These are phyloP conservation scores for Euryodendron excelsum DNA, from an alignment of 148 eudicot species.

Conservation along the genomic window DNA sequence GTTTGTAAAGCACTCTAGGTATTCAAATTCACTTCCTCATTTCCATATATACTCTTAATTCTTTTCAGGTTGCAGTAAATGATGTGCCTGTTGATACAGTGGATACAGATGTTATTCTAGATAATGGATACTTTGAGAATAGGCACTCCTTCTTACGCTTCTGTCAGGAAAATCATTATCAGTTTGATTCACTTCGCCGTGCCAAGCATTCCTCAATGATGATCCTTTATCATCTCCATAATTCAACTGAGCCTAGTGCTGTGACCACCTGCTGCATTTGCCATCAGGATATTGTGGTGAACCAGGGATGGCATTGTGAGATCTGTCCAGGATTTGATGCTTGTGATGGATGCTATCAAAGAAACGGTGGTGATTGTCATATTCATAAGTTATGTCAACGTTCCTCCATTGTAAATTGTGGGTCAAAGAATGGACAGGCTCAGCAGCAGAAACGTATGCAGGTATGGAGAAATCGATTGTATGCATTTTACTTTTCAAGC, in stretches of 20 bases:
- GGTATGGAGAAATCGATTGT: slow-evolving; percentile 16
- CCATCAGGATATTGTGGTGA: slow-evolving; percentile 33
- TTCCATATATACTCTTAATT: neutral
- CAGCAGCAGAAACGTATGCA: slow-evolving; percentile 9
- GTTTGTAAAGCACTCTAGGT: neutral
- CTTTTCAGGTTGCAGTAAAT: slow-evolving; percentile 46
- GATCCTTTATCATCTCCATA: slow-evolving; percentile 76
- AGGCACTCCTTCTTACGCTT: slow-evolving; percentile 66
- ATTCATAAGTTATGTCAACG: slow-evolving; percentile 32
- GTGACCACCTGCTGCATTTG: slow-evolving; percentile 43
- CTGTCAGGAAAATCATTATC: slow-evolving; percentile 72
- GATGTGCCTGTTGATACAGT: slow-evolving; percentile 59
- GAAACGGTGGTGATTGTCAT: slow-evolving; percentile 40
- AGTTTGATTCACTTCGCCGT: slow-evolving; percentile 76
- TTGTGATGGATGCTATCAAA: slow-evolving; percentile 51
- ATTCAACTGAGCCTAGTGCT: slow-evolving; percentile 25
- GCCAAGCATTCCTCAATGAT: slow-evolving; percentile 93
- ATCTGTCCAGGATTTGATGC: slow-evolving; percentile 48
- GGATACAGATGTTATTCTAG: slow-evolving; percentile 58
- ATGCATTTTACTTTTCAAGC: neutral
- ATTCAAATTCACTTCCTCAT: neutral
- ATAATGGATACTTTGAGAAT: slow-evolving; percentile 54
- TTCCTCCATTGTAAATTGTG: slow-evolving; percentile 12
- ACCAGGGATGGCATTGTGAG: slow-evolving; percentile 52
- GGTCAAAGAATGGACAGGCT: slow-evolving; percentile 17